These are phyloP conservation scores for Yamadazyma jaroonii DNA, from an alignment of 1,139 yeast species.

Conservation along the genomic window DNA sequence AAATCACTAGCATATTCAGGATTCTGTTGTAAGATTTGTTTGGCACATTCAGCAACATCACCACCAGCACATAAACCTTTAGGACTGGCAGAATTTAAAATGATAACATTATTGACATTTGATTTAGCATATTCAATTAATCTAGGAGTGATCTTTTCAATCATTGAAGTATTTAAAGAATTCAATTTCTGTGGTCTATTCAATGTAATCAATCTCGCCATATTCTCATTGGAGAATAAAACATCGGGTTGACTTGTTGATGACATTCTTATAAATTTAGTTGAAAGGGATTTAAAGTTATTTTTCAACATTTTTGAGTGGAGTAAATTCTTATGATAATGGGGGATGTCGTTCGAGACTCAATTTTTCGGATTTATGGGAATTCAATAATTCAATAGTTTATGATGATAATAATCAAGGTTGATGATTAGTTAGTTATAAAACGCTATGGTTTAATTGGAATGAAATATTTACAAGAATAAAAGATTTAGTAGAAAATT, in stretches of 20 bases:
- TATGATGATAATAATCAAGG: no score
- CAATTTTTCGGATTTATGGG: not conserved
- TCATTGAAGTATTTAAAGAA: slow-evolving; percentile 81
- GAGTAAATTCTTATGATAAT: not conserved
- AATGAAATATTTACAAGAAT: no score
- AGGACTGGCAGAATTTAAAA: slow-evolving; percentile 66
- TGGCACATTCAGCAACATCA: slow-evolving; percentile 79
- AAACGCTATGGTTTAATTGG: no score
- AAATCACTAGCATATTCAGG: slow-evolving; percentile 58
- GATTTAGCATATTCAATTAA: slow-evolving; percentile 75
- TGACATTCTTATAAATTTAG: slow-evolving; percentile 3
- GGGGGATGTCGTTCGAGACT: not conserved
- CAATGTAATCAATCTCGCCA: slow-evolving; percentile 72
- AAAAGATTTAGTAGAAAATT: no score
- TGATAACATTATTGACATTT: slow-evolving; percentile 57
- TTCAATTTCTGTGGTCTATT: slow-evolving; percentile 84
- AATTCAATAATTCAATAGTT: no score
- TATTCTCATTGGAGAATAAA: slow-evolving; percentile 57
- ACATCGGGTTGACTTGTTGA: slow-evolving; percentile 42
- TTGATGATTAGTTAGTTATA: no score
- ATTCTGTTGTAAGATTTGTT: slow-evolving; percentile 46
- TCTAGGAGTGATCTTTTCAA: slow-evolving; percentile 69
- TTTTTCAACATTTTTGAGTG: not conserved
- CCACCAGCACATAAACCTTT: slow-evolving; percentile 88
- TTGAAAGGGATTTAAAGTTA: not conserved